Evolutionary conservation across 495 filamentous ascomycete species (phyloP), one percentile per base, ranked within the genome.

Genomic region (Darksidea phi): DNA sequence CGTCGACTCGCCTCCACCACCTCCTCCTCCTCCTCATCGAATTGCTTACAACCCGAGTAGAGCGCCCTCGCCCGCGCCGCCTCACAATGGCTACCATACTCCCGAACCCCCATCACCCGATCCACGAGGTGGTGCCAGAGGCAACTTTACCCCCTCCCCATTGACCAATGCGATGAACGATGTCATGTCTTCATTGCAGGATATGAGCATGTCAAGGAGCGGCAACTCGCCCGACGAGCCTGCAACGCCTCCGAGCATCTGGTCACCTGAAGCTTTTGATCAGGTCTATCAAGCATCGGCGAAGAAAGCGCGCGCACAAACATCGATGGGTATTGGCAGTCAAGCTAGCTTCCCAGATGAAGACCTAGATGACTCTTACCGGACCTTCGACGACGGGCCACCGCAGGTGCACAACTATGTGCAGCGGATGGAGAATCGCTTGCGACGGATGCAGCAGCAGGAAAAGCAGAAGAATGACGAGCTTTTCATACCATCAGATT

Each of bases 131-230:
- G 41, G 24, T 6, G 60, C 54, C 88, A 15, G 80, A 77, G 41
- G 80, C 43, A 87, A 87, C 1, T 80, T 90, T 63, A 98, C 94
- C 0, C 94, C 94, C 4, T 96, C 94, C 11, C 95, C 94, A 0
- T 73, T 99, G 1, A 78, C 93, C 48, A 88, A 91, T 71, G 94
- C 94, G 0, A 97, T 97, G 93, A 92, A 97, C 69, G 94, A 95
- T 76, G 91, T 99, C 12, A 97, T 97, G 85, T 91, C 91, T 59
- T 96, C 94, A 32, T 75, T 99, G 51, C 84, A 97, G 71, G 90
- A 90, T 63, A 90, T 99, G 85, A 87, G 85, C 17, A 78, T 88
- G 64, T 76, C 82, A 26, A 57, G 76, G 77, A 61, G 77, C 80
- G 38, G 73, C 72, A 23, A 74, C 77, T 43, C 78, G 70, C n/a